phyloP scores from a whole-genome alignment of 208 protist genomes.

The Acanthamoeba rhysodes region DNA sequence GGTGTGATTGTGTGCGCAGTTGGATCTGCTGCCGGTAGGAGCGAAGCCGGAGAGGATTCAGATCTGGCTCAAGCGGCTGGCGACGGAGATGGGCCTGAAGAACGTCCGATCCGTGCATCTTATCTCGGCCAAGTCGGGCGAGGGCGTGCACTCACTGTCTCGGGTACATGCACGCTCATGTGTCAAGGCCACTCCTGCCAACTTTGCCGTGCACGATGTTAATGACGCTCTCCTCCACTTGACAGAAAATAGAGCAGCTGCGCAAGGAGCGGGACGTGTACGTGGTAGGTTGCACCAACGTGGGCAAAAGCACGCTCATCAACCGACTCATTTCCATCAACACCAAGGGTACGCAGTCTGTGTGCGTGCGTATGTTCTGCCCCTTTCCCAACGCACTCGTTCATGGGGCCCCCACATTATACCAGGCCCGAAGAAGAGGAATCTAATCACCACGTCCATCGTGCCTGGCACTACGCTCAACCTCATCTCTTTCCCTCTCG shows the following conservation, averaged over 20 bases:
- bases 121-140: constrained; percentile 39
- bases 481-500: constrained; percentile 79
- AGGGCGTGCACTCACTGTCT: constrained; percentile 56
- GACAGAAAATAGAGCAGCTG: constrained; percentile 72
- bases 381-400: not conserved
- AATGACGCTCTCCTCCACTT: not conserved
- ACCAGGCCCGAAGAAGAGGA: constrained; percentile 8
- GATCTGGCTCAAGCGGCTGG: constrained; percentile 37
- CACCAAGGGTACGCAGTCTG: constrained; percentile 9
- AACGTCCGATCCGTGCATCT: constrained; percentile 64
- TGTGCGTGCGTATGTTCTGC: not conserved
- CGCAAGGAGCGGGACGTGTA: constrained; percentile 78
- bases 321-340: constrained; percentile 76
- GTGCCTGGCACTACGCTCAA: constrained; percentile 84
- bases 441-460: constrained; percentile 76
- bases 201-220: not conserved
- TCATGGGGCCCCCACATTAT: no score
- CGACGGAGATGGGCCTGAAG: constrained; percentile 29
- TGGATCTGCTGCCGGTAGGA: constrained; percentile 27
- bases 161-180: not conserved
- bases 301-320: constrained; percentile 82
- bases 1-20: not conserved
- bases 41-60: constrained; percentile 49
- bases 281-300: constrained; percentile 82
- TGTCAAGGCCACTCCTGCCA: not conserved